phyloP scores from a whole-genome alignment of 208 protist species.

The Trypanosoma avium region DNA sequence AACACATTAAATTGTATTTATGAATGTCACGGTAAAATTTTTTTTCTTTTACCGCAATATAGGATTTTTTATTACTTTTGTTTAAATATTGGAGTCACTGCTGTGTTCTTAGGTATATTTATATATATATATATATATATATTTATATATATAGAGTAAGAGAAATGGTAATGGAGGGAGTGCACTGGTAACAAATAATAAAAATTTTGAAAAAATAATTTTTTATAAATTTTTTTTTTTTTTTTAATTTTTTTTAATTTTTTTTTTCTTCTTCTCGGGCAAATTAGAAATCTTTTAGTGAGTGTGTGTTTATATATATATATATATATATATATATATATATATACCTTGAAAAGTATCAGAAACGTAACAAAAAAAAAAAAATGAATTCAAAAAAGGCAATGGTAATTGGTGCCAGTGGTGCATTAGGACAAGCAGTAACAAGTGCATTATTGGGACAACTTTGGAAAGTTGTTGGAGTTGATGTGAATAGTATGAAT shows the following conservation, averaged over 20 bases:
- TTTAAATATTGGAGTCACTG: background rate
- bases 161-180: too few species aligned
- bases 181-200: too few species aligned
- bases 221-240: background rate
- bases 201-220: background rate
- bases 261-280: background rate
- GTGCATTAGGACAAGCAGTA: conserved; percentile 44
- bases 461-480: conserved; percentile 35
- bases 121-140: too few species aligned
- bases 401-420: conserved; percentile 55
- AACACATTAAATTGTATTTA: too few species aligned
- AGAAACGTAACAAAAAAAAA: too few species aligned
- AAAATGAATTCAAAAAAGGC: conserved; percentile 29
- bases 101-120: too few species aligned
- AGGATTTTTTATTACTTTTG: background rate
- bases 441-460: conserved; percentile 28
- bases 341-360: too few species aligned
- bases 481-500: conserved; percentile 46
- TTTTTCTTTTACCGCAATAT: background rate
- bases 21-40: too few species aligned
- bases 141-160: too few species aligned
- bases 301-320: too few species aligned
- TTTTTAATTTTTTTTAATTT: conserved; percentile 8
- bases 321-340: too few species aligned
- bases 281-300: too few species aligned